Evolutionary conservation across 495 filamentous ascomycete species (phyloP).

Genomic region (Daldinia grandis): DNA sequence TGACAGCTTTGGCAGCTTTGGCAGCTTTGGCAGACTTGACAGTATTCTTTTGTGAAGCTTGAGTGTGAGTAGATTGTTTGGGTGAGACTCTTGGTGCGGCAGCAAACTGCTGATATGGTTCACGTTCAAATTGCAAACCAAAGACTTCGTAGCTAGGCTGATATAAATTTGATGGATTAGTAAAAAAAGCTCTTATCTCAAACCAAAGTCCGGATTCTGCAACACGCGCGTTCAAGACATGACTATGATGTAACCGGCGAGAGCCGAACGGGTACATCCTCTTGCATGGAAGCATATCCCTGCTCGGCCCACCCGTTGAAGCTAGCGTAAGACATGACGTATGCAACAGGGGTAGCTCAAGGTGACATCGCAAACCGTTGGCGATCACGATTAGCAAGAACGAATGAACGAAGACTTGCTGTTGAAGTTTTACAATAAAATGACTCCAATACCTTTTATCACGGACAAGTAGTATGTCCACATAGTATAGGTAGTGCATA

Average conservation of each 20-base stretch:
- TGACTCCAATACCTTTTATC: background rate
- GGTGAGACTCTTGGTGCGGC: background rate
- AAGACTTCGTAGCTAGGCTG: slow-evolving; percentile 24
- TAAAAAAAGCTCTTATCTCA: background rate
- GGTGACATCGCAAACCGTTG: slow-evolving; percentile 8
- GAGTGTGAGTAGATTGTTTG: background rate
- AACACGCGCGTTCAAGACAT: slow-evolving; percentile 27
- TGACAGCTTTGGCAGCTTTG: no score
- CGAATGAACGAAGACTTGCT: slow-evolving; percentile 20
- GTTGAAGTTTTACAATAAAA: background rate
- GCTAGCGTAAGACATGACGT: slow-evolving; percentile 21
- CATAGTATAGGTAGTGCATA: background rate
- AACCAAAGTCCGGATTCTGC: slow-evolving; percentile 16
- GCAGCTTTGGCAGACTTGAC: no score
- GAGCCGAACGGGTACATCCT: slow-evolving; percentile 17
- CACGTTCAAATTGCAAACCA: slow-evolving; percentile 6
- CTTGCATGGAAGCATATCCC: slow-evolving; percentile 6
- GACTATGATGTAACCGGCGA: slow-evolving; percentile 35
- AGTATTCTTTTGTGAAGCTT: no score
- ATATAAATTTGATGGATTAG: slow-evolving; percentile 16
- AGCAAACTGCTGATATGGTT: slow-evolving; percentile 13
- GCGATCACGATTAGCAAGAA: slow-evolving; percentile 31
- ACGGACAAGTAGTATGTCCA: background rate
- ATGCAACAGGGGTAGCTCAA: slow-evolving; percentile 21
- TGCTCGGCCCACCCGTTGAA: slow-evolving; percentile 1